phyloP scores from a whole-genome alignment of 345 rosid genomes.

The Viola odorata region DNA sequence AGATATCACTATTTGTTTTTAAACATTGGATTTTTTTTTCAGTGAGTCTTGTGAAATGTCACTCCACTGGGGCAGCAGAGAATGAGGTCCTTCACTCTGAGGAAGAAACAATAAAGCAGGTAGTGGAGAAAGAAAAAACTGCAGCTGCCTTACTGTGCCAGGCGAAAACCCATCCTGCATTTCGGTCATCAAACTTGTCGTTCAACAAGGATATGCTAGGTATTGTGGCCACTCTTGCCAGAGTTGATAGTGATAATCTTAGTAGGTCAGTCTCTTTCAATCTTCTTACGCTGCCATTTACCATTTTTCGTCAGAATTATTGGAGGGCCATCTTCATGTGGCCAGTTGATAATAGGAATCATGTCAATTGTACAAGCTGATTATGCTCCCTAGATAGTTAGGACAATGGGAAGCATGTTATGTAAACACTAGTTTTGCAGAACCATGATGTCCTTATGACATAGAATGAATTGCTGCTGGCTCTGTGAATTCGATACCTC shows the following conservation, averaged over 20 bases:
- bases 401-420: no score
- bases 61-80: neutral
- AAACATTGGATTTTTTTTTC: neutral
- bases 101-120: slow-evolving; percentile 10
- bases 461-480: no score
- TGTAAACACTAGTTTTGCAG: no score
- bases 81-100: neutral
- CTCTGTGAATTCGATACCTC: neutral
- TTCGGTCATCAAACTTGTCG: neutral
- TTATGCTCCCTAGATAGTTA: no score
- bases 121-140: slow-evolving; percentile 6
- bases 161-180: neutral
- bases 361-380: no score
- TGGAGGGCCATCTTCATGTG: no score
- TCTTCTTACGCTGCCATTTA: neutral
- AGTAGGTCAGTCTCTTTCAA: slow-evolving; percentile 7
- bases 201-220: slow-evolving; percentile 13
- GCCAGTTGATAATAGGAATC: no score
- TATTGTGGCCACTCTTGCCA: slow-evolving; percentile 17
- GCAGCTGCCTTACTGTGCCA: slow-evolving; percentile 13
- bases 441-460: no score
- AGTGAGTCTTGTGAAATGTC: slow-evolving; percentile 12
- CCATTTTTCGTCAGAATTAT: neutral
- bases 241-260: slow-evolving; percentile 10
- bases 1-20: neutral